Conservation (phyloP, 805 yeast genomes). For the Wickerhamiella allomyrinae region DNA sequence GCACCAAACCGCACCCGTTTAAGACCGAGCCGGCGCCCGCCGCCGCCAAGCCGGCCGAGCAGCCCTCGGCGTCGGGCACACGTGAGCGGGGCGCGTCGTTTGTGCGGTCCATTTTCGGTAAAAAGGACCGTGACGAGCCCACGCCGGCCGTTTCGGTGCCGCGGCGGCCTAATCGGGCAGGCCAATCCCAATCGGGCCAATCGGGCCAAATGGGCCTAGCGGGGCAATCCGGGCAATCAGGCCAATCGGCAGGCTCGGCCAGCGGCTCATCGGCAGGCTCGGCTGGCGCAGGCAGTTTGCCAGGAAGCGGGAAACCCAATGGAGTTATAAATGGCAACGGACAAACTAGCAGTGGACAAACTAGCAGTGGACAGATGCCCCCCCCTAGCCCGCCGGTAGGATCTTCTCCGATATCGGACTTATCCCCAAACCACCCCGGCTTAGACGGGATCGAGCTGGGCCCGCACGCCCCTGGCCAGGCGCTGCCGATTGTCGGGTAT, state of each 20-base stretch:
- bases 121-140: slow-evolving; percentile 4
- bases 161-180: not conserved
- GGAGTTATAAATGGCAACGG: too few relatives aligned
- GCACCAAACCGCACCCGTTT: slow-evolving; percentile 24
- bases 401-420: not conserved
- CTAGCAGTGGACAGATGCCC: not conserved
- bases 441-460: slow-evolving; percentile 27
- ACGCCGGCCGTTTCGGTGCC: slow-evolving; percentile 1
- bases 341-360: too few relatives aligned
- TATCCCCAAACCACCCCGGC: slow-evolving; percentile 6
- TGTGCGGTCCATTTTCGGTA: slow-evolving; percentile 1
- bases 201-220: not conserved
- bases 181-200: not conserved
- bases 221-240: not conserved
- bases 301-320: not conserved
- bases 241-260: not conserved
- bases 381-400: too few relatives aligned
- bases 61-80: not conserved
- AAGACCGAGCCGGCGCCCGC: slow-evolving; percentile 18
- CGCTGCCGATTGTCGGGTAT: slow-evolving; percentile 33
- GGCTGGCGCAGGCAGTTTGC: not conserved
- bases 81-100: slow-evolving; percentile 2
- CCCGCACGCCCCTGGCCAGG: slow-evolving; percentile 29
- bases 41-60: slow-evolving; percentile 1
- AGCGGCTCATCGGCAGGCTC: not conserved